Percentiles rank a stretch among this genome's conserved stretches.
phyloP scores from a whole-genome alignment of 495 filamentous ascomycete genomes.

The Talaromyces wortmannii region DNA sequence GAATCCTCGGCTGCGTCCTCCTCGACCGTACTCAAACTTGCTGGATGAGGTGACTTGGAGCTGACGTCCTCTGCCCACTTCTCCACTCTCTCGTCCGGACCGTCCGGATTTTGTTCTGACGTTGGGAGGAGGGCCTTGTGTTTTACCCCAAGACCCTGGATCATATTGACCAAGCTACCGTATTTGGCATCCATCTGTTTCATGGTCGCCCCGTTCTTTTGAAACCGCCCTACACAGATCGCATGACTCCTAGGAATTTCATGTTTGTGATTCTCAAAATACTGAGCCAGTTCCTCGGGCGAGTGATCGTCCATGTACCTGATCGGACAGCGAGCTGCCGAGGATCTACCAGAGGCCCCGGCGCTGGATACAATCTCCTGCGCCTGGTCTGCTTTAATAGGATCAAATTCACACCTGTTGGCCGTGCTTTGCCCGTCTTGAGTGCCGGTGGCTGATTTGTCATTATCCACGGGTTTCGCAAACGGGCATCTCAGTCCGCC shows the following conservation, averaged over 20 bases:
- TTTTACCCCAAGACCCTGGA: conserved; percentile 73
- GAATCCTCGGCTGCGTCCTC: conserved; percentile 32
- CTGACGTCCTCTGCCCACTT: conserved; percentile 74
- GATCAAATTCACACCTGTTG: conserved; percentile 23
- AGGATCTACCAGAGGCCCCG: conserved; percentile 36
- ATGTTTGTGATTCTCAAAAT: conserved; percentile 88
- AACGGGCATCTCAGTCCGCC: conserved; percentile 40
- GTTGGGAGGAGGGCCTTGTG: conserved; percentile 74
- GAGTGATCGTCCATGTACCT: conserved; percentile 83
- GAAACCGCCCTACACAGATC: conserved; percentile 80
- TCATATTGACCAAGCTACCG: conserved; percentile 83
- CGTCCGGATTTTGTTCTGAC: conserved; percentile 39
- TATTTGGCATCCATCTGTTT: conserved; percentile 86
- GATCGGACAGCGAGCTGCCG: conserved; percentile 69
- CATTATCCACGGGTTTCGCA: conserved; percentile 19
- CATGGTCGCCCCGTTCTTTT: conserved; percentile 74
- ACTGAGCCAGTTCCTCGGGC: conserved; percentile 82
- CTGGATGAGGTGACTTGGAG: conserved; percentile 20
- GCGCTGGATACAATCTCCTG: conserved; percentile 29
- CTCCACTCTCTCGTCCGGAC: conserved; percentile 58
- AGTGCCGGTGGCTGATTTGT: conserved; percentile 16
- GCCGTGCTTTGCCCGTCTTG: conserved; percentile 6
- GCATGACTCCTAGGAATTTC: conserved; percentile 87
- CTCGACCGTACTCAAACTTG: conserved; percentile 17
- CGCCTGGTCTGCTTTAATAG: conserved; percentile 35